Conservation (phyloP, 78 protist genomes). For the Chrysochromulina parva region DNA sequence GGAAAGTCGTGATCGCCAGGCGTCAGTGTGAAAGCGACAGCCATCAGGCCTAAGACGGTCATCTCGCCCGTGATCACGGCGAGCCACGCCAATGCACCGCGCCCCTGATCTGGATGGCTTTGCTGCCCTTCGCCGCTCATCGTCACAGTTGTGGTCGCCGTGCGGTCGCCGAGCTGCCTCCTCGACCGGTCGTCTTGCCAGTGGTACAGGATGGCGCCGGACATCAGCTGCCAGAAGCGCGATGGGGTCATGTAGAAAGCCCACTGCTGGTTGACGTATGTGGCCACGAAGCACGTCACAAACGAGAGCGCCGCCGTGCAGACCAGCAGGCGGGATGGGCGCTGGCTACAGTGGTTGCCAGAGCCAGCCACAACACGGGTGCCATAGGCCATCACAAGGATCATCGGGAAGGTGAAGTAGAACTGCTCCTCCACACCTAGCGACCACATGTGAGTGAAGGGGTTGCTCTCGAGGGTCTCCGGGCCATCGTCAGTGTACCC, state of each 20-base stretch:
- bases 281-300: too few species aligned
- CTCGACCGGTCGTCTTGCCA: too few species aligned
- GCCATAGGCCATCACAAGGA: not conserved
- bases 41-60: not conserved
- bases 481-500: not conserved
- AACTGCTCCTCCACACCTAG: constrained; percentile 24
- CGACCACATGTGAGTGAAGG: not conserved
- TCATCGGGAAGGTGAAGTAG: not conserved
- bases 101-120: too few species aligned
- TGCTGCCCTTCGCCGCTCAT: too few species aligned
- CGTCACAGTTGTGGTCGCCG: too few species aligned
- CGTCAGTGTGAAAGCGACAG: not conserved
- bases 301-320: too few species aligned
- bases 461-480: not conserved
- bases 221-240: constrained; percentile 1
- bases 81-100: not conserved
- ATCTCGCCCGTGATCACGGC: not conserved
- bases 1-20: not conserved
- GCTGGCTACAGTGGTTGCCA: too few species aligned
- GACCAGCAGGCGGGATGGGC: too few species aligned
- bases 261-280: too few species aligned
- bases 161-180: too few species aligned
- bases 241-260: constrained; percentile 4
- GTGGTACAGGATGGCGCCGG: not conserved
- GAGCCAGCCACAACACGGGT: not conserved